phyloP scores from a whole-genome alignment of 2,329 filamentous ascomycete genomes.

The Cladosporium sphaerospermum region DNA sequence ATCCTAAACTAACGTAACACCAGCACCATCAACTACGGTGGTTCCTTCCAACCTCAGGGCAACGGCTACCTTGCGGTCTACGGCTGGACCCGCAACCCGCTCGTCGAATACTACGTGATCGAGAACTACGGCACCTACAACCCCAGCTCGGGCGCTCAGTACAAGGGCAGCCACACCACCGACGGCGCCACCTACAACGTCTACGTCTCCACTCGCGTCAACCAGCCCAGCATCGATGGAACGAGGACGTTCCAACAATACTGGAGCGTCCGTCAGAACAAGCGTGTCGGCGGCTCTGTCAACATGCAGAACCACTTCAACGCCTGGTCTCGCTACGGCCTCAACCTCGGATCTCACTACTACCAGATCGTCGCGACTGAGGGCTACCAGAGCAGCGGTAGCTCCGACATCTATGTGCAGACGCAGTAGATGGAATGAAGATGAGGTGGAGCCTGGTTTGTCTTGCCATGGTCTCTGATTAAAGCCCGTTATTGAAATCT shows the following conservation, averaged over 20 bases:
- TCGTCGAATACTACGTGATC: constrained; percentile 56
- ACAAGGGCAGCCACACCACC: constrained; percentile 45
- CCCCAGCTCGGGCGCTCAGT: constrained; percentile 36
- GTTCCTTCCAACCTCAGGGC: constrained; percentile 42
- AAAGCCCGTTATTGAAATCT: too few species aligned
- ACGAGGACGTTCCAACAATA: constrained; percentile 47
- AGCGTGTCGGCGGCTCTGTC: constrained; percentile 46
- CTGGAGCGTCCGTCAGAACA: constrained; percentile 45
- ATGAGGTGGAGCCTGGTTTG: neutral
- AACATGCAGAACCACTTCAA: constrained; percentile 46
- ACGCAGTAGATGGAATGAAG: constrained; percentile 23
- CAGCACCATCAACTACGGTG: constrained; percentile 47
- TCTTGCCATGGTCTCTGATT: too few species aligned
- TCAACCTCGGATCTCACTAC: constrained; percentile 45
- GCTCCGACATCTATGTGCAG: constrained; percentile 42
- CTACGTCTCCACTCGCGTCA: constrained; percentile 41
- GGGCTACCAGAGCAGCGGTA: constrained; percentile 47
- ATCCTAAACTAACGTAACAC: neutral
- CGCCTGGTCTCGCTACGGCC: constrained; percentile 45
- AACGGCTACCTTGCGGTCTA: constrained; percentile 53
- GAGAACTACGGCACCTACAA: constrained; percentile 48
- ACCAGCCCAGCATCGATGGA: constrained; percentile 44
- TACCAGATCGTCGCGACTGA: constrained; percentile 52
- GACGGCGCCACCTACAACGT: constrained; percentile 52
- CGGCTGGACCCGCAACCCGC: constrained; percentile 49